These are phyloP conservation scores for Ceratobasidium sp. DNA, from an alignment of 1,284 basidiomycete genomes.

Conservation along the genomic window DNA sequence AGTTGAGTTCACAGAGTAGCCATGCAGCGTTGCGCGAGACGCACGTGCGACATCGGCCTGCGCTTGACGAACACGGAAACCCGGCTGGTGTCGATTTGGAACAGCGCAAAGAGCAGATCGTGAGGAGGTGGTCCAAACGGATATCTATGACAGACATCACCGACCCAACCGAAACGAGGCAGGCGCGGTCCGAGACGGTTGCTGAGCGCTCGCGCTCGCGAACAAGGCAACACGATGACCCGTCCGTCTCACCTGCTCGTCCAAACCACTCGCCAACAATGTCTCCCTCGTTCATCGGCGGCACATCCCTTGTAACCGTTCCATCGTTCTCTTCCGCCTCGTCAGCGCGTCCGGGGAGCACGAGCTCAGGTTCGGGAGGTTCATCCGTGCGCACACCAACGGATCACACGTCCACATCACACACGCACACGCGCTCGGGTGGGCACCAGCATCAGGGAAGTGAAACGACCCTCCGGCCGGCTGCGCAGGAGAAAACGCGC, in stretches of 20 bases:
- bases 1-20: slow-evolving; percentile 18
- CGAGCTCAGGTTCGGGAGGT: slow-evolving; percentile 22
- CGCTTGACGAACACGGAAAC: slow-evolving; percentile 36
- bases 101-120: slow-evolving; percentile 36
- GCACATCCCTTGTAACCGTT: slow-evolving; percentile 27
- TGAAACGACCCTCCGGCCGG: slow-evolving; percentile 30
- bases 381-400: slow-evolving; percentile 26
- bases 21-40: slow-evolving; percentile 36
- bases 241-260: slow-evolving; percentile 26
- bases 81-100: slow-evolving; percentile 28
- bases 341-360: slow-evolving; percentile 27
- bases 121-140: slow-evolving; percentile 21
- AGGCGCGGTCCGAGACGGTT: not conserved
- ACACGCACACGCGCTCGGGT: slow-evolving; percentile 1
- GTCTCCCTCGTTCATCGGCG: slow-evolving; percentile 20
- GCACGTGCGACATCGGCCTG: slow-evolving; percentile 32
- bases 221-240: slow-evolving; percentile 4
- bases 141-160: not conserved
- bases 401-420: slow-evolving; percentile 1
- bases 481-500: slow-evolving; percentile 22
- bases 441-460: slow-evolving; percentile 37
- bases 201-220: not conserved
- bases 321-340: slow-evolving; percentile 28
- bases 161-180: slow-evolving; percentile 2
- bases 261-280: slow-evolving; percentile 1